Conservation (phyloP, 768 basidiomycete genomes). For the Phanerochaete carnosa region DNA sequence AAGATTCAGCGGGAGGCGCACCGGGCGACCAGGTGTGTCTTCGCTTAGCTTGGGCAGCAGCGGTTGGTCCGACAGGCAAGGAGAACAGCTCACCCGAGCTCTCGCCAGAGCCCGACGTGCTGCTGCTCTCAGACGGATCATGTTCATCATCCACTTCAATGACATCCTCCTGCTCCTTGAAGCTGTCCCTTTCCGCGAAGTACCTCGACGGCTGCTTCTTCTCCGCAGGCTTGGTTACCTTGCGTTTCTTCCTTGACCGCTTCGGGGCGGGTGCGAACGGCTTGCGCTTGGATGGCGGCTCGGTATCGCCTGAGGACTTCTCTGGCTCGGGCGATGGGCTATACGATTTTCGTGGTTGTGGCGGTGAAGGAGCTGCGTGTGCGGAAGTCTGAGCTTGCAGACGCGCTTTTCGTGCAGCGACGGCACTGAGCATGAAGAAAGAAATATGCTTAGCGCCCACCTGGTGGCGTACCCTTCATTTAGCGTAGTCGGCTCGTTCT, state of each 20-base stretch:
- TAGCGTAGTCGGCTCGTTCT: background rate
- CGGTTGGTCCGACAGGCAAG: background rate
- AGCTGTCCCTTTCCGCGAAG: constrained; percentile 32
- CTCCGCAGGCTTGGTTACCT: constrained; percentile 19
- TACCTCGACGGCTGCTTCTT: constrained; percentile 22
- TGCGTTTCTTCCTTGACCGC: constrained; percentile 18
- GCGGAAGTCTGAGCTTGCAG: constrained; percentile 22
- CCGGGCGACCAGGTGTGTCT: constrained; percentile 61
- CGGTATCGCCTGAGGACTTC: constrained; percentile 13
- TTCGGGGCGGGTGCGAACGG: constrained; percentile 30
- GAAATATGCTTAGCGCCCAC: background rate
- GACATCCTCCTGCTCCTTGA: constrained; percentile 34
- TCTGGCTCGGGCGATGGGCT: constrained; percentile 9
- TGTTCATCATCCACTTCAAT: constrained; percentile 17
- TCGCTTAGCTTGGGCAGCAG: background rate
- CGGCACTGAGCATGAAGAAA: constrained; percentile 59
- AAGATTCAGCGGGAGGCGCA: constrained; percentile 30
- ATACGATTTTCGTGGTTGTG: constrained; percentile 6
- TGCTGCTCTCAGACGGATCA: constrained; percentile 18
- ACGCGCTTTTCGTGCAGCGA: constrained; percentile 69
- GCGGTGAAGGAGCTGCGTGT: background rate
- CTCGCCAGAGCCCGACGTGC: constrained; percentile 32
- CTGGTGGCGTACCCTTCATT: background rate
- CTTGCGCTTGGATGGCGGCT: constrained; percentile 45
- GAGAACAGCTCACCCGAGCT: background rate